A percentile compares a stretch with the other conserved stretches of the same genome.
These are phyloP conservation scores for Fibroporia radiculosa DNA, from an alignment of 768 basidiomycete genomes.

Conservation along the genomic window DNA sequence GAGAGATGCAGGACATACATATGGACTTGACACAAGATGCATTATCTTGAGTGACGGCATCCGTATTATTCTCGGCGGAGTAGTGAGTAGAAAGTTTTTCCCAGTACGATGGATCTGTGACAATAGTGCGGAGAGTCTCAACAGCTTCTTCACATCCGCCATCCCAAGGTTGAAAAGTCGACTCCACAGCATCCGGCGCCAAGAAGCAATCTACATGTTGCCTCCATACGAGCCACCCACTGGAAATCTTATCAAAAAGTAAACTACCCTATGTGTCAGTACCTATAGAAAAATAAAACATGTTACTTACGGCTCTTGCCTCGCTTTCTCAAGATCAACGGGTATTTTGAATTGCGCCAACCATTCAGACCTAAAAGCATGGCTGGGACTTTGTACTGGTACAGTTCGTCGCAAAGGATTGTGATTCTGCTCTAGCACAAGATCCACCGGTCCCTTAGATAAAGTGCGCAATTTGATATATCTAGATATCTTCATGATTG, in stretches of 20 bases:
- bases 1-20: constrained; percentile 35
- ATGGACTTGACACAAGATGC: constrained; percentile 69
- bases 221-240: constrained; percentile 68
- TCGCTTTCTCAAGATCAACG: constrained; percentile 27
- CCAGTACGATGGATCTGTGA: constrained; percentile 52
- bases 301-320: constrained; percentile 37
- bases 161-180: constrained; percentile 58
- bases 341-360: constrained; percentile 48
- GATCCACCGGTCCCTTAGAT: constrained; percentile 43
- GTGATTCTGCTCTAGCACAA: constrained; percentile 51
- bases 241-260: constrained; percentile 42
- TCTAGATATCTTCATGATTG: constrained; percentile 68
- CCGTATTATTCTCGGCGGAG: constrained; percentile 72
- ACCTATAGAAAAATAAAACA: no score
- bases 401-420: constrained; percentile 61
- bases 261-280: constrained; percentile 1
- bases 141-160: constrained; percentile 41
- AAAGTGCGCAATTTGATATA: constrained; percentile 79
- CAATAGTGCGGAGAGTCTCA: constrained; percentile 40
- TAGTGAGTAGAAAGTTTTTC: constrained; percentile 59
- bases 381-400: constrained; percentile 37
- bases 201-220: constrained; percentile 37
- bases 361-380: constrained; percentile 46
- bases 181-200: constrained; percentile 37
- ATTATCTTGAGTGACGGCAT: constrained; percentile 56